These are phyloP conservation scores for Metschnikowia henanensis DNA, from an alignment of 805 yeast species.

Conservation along the genomic window DNA sequence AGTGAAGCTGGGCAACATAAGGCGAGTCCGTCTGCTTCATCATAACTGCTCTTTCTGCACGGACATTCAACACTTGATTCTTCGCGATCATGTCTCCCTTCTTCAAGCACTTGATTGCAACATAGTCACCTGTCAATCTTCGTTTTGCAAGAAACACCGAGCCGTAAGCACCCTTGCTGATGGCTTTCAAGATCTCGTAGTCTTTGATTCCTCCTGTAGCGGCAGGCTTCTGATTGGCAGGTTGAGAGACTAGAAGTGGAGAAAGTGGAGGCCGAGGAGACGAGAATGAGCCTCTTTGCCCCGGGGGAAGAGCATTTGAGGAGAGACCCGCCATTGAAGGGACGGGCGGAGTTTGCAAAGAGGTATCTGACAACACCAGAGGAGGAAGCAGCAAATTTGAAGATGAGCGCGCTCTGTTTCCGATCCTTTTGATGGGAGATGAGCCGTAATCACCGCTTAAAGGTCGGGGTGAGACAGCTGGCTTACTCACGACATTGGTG, in stretches of 20 bases:
- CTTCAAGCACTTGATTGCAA: conserved; percentile 88
- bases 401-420: conserved; percentile 34
- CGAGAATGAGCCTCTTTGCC: conserved; percentile 13
- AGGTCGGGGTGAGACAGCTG: conserved; percentile 14
- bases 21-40: conserved; percentile 95
- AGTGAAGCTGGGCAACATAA: conserved; percentile 85
- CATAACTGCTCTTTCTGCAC: conserved; percentile 96
- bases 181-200: conserved; percentile 88
- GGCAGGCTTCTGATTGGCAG: conserved; percentile 50
- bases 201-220: conserved; percentile 80
- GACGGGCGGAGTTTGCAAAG: conserved; percentile 1
- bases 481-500: conserved; percentile 19
- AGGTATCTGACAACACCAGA: conserved; percentile 1
- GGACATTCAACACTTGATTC: conserved; percentile 93
- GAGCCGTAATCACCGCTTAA: conserved; percentile 30
- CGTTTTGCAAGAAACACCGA: conserved; percentile 86
- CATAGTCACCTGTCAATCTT: conserved; percentile 87
- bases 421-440: conserved; percentile 43
- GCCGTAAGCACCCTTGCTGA: conserved; percentile 97
- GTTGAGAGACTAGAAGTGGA: conserved; percentile 71
- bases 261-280: conserved; percentile 66
- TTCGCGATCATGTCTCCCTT: conserved; percentile 97
- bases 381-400: conserved; percentile 15
- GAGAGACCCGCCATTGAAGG: conserved; percentile 1
- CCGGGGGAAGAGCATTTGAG: conserved; percentile 2